A percentile compares a stretch with the other conserved stretches of the same genome.
phyloP scores from a whole-genome alignment of 1,284 basidiomycete species.

The Cryptococcus sp. region DNA sequence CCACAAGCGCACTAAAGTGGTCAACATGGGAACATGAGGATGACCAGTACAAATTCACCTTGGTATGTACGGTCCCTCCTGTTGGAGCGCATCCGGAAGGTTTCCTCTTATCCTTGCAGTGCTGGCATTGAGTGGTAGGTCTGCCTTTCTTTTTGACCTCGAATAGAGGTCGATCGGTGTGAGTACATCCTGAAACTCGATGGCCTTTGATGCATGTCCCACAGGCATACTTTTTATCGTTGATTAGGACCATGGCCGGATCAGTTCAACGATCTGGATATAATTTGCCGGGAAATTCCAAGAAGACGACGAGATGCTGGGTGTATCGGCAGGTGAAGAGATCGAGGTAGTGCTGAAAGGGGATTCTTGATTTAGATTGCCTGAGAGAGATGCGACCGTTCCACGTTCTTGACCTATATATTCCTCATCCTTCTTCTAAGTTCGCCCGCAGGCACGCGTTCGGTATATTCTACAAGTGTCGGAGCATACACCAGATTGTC shows the following conservation, averaged over 20 bases:
- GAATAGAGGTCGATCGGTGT: slow-evolving; percentile 68
- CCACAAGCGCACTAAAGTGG: slow-evolving; percentile 37
- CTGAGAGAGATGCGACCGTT: too few relatives aligned
- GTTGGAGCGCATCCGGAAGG: slow-evolving; percentile 31
- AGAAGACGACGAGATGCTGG: too few relatives aligned
- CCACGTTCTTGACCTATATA: too few relatives aligned
- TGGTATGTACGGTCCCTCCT: slow-evolving; percentile 36
- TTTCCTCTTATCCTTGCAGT: slow-evolving; percentile 70
- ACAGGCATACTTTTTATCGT: slow-evolving; percentile 64
- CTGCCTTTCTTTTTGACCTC: slow-evolving; percentile 75
- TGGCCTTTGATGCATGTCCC: slow-evolving; percentile 80
- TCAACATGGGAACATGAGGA: slow-evolving; percentile 15
- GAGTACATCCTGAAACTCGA: slow-evolving; percentile 69
- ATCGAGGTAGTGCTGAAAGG: neutral
- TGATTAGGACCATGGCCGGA: slow-evolving; percentile 59
- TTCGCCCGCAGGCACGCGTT: too few relatives aligned
- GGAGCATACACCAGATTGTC: too few relatives aligned
- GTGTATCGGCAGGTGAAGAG: neutral
- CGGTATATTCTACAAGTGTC: too few relatives aligned
- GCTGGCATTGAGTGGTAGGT: slow-evolving; percentile 72
- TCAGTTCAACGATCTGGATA: neutral
- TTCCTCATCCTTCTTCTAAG: too few relatives aligned
- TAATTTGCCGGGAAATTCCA: too few relatives aligned
- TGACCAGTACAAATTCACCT: slow-evolving; percentile 14
- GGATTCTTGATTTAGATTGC: neutral